Evolutionary conservation across 176 grass and related monocot species (phyloP).

Genomic region (Aegilops sharonensis): DNA sequence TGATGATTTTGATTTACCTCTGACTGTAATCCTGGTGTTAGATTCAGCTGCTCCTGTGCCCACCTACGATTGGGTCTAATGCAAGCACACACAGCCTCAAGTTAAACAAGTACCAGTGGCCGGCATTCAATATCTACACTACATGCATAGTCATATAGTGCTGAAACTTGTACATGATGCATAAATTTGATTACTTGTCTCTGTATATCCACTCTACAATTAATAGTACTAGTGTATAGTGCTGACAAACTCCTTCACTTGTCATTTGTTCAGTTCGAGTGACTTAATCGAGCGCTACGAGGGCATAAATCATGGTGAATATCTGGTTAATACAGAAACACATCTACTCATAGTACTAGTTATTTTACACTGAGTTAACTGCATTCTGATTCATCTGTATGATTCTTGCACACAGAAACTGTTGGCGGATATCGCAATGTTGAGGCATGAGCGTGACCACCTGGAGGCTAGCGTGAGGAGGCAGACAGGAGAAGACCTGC

Average conservation of each 20-base stretch:
- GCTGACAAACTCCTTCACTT: neutral
- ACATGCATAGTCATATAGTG: too few species aligned
- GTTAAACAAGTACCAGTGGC: too few species aligned
- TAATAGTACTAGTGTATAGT: too few species aligned
- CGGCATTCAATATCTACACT: too few species aligned
- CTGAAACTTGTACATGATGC: neutral
- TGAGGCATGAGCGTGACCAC: constrained; percentile 38
- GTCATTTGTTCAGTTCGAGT: constrained; percentile 31
- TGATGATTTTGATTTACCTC: too few species aligned
- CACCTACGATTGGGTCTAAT: too few species aligned
- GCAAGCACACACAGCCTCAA: too few species aligned
- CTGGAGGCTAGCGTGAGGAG: constrained; percentile 29
- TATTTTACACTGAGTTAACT: neutral
- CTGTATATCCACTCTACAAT: neutral
- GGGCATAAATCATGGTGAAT: neutral
- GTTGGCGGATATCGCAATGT: constrained; percentile 31
- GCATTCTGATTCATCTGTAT: neutral
- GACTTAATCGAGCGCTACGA: too few species aligned
- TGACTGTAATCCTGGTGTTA: too few species aligned
- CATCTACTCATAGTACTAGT: too few species aligned
- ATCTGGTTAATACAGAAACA: neutral
- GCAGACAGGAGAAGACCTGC: constrained; percentile 40
- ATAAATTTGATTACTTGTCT: neutral
- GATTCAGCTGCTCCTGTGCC: too few species aligned
- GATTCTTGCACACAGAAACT: constrained; percentile 30